Percentiles rank a stretch among this genome's conserved stretches.
Conservation (phyloP, 2,329 filamentous ascomycete genomes). For the Xylaria sp. region DNA sequence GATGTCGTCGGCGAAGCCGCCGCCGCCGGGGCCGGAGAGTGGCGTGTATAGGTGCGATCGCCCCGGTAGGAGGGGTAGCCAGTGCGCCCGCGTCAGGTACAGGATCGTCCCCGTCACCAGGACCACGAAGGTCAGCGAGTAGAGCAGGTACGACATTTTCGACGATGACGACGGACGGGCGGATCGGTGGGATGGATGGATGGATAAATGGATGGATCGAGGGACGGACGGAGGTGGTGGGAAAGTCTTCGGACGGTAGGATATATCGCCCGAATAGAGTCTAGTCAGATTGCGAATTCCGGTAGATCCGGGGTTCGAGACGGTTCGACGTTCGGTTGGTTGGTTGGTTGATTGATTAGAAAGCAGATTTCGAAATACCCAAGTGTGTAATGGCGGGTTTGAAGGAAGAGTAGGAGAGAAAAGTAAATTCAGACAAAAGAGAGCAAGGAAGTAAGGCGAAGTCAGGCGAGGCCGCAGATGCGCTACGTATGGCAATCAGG, state of each 20-base stretch:
- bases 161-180: too few species aligned
- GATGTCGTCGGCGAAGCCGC: slow-evolving; percentile 75
- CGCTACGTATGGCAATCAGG: slow-evolving; percentile 12
- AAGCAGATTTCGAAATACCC: slow-evolving; percentile 1
- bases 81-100: slow-evolving; percentile 78
- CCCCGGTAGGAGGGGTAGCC: slow-evolving; percentile 71
- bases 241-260: too few species aligned
- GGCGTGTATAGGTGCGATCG: slow-evolving; percentile 70
- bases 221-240: too few species aligned
- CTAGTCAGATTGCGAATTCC: too few species aligned
- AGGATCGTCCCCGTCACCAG: slow-evolving; percentile 73
- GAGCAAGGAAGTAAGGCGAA: slow-evolving; percentile 1
- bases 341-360: slow-evolving; percentile 1
- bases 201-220: too few species aligned
- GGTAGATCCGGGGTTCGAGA: too few species aligned
- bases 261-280: too few species aligned
- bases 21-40: slow-evolving; percentile 58
- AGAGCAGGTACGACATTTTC: slow-evolving; percentile 79
- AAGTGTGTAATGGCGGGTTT: not conserved
- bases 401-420: not conserved
- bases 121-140: slow-evolving; percentile 71
- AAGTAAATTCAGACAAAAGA: slow-evolving; percentile 7
- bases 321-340: not conserved
- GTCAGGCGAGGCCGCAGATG: slow-evolving; percentile 1
- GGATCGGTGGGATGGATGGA: too few species aligned